Evolutionary conservation across 2,329 filamentous ascomycete genomes (phyloP), one percentile per base, ranked within the genome.

Genomic region (Leptodontidium sp.): DNA sequence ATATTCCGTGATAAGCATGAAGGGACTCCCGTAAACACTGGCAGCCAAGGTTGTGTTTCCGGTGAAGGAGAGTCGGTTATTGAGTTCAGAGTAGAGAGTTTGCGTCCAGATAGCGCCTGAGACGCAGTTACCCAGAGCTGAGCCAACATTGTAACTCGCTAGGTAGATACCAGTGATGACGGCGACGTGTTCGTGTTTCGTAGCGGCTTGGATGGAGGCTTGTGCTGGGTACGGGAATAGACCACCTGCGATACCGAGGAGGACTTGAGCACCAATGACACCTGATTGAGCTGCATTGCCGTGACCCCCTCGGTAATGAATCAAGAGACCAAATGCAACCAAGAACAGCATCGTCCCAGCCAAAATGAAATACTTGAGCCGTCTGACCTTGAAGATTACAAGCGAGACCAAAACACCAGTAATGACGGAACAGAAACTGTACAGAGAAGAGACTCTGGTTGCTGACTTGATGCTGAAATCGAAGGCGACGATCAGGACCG

Each of bases 151-250:
- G 79, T 90, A 90, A n/a, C 81, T 84, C 17, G 88, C 86, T 2
- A 91, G 75, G n/a, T 86, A 91, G 21, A 91, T 77, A 50, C 85
- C 88, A 0, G 88, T 91, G 71, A 91, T 85, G 70, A 90, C 86
- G 53, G 89, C 89, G 40, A 91, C 81, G 73, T 90, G 82, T 74
- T 86, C 83, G 70, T 86, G 84, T 63, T 81, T 82, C 0, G 83
- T 82, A 0, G 83, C 83, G 2, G 82, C 82, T 71, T 86, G 84
- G 29, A 86, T 84, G 58, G 81, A 82, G 21, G 83, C 83, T 71
- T 85, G 84, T 0, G 83, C 80, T 53, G 4, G 84, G 65, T 86
- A 70, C 7, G 67, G 66, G 78, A 91, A 91, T 79, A 91, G 81
- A 61, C 89, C 89, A 52, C 88, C 88, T 32, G 59, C 59, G 26